Conservation (phyloP, 148 eudicot genomes). For the Cornus florida region DNA sequence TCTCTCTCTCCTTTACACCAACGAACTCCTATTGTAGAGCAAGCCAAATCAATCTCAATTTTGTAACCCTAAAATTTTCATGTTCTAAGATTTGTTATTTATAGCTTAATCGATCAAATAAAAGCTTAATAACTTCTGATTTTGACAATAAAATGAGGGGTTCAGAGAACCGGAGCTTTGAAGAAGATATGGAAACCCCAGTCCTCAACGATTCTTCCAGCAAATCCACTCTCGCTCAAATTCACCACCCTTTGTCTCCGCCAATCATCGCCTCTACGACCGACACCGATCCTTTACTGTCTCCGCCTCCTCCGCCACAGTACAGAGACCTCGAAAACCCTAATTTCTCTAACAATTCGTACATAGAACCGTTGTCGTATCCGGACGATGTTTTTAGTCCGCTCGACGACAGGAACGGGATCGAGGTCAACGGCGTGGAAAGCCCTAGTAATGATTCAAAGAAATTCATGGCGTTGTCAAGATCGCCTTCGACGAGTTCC, state of each 20-base stretch:
- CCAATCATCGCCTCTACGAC: constrained; percentile 36
- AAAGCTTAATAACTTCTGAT: neutral
- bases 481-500: constrained; percentile 32
- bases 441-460: constrained; percentile 12
- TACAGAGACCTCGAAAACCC: constrained; percentile 18
- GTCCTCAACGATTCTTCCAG: constrained; percentile 41
- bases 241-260: constrained; percentile 37
- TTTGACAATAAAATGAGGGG: constrained; percentile 37
- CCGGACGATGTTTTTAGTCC: constrained; percentile 43
- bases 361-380: constrained; percentile 34
- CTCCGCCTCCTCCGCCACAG: constrained; percentile 1
- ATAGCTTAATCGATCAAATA: neutral
- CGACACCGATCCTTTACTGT: constrained; percentile 60
- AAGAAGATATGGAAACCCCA: constrained; percentile 40
- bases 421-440: constrained; percentile 34
- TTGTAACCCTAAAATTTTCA: too few relatives aligned
- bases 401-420: constrained; percentile 25
- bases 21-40: too few relatives aligned
- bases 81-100: too few relatives aligned
- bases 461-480: constrained; percentile 10
- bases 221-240: constrained; percentile 52
- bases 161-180: constrained; percentile 31
- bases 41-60: too few relatives aligned
- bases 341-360: constrained; percentile 12
- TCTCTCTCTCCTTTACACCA: too few relatives aligned